These are phyloP conservation scores for Scheffersomyces insectosa DNA, from an alignment of 1,139 yeast genomes.

Conservation along the genomic window DNA sequence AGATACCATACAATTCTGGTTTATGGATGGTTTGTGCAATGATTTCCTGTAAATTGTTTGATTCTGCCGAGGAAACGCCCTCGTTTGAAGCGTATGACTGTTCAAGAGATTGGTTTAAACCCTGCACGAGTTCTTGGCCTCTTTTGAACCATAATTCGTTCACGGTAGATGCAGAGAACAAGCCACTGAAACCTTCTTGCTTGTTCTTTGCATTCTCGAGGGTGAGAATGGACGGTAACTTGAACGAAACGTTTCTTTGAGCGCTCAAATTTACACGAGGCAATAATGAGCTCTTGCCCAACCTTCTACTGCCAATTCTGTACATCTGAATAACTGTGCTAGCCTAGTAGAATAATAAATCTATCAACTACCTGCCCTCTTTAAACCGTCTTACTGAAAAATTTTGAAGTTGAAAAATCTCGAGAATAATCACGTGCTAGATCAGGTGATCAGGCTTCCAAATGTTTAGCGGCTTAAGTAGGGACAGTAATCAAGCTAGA, in stretches of 20 bases:
- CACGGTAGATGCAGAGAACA: conserved; percentile 53
- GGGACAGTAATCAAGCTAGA: too few species aligned
- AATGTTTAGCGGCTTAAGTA: too few species aligned
- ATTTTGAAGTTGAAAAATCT: background rate
- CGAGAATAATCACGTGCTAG: background rate
- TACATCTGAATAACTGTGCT: conserved; percentile 6
- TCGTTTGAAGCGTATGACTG: conserved; percentile 15
- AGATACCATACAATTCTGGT: conserved; percentile 49
- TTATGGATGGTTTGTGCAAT: conserved; percentile 45
- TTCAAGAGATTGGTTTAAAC: conserved; percentile 43
- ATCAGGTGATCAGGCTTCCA: background rate
- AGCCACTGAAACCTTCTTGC: conserved; percentile 50
- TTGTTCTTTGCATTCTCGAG: conserved; percentile 33
- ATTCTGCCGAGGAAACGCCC: conserved; percentile 1
- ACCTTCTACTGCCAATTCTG: conserved; percentile 11
- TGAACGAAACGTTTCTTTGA: conserved; percentile 24
- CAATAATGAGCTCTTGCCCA: conserved; percentile 2
- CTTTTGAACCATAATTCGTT: conserved; percentile 62
- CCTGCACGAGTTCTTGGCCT: conserved; percentile 46
- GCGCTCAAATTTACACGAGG: conserved; percentile 1
- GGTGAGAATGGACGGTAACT: conserved; percentile 30
- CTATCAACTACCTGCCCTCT: too few species aligned
- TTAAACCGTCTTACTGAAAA: background rate
- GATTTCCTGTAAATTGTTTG: conserved; percentile 32
- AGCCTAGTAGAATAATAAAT: too few species aligned